Evolutionary conservation across 1,139 yeast genomes (phyloP).

Genomic region (Candida sp.): DNA sequence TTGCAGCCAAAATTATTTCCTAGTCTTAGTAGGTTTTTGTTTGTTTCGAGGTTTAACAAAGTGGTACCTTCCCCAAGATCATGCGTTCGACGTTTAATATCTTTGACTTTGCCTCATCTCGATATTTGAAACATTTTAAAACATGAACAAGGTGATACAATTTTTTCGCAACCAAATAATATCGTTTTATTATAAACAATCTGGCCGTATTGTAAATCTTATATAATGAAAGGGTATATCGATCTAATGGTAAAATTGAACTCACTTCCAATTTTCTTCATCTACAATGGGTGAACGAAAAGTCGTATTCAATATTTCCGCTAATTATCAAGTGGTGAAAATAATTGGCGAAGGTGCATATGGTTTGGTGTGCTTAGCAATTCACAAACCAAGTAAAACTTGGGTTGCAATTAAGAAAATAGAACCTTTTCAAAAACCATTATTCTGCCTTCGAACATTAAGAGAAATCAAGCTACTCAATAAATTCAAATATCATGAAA

Average conservation of each 20-base stretch:
- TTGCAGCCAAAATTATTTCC: too few relatives aligned
- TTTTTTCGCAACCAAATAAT: background rate
- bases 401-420: slow-evolving; percentile 95
- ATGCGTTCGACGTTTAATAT: too few relatives aligned
- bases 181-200: too few relatives aligned
- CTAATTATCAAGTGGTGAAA: slow-evolving; percentile 74
- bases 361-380: slow-evolving; percentile 92
- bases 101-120: too few relatives aligned
- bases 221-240: too few relatives aligned
- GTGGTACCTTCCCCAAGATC: too few relatives aligned
- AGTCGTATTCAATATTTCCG: slow-evolving; percentile 82
- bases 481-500: slow-evolving; percentile 81
- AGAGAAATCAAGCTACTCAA: slow-evolving; percentile 85
- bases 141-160: too few relatives aligned
- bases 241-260: too few relatives aligned
- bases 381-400: slow-evolving; percentile 83
- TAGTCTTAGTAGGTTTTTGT: too few relatives aligned
- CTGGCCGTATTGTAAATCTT: background rate
- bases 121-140: too few relatives aligned
- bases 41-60: too few relatives aligned
- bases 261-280: too few relatives aligned
- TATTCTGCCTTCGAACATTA: slow-evolving; percentile 87
- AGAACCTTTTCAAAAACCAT: slow-evolving; percentile 87
- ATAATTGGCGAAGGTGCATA: slow-evolving; percentile 98
- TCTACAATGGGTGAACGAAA: slow-evolving; percentile 32